Percentiles rank a stretch among this genome's conserved stretches.
phyloP scores from a whole-genome alignment of 2,329 filamentous ascomycete genomes.

The Trichoderma harzianum region DNA sequence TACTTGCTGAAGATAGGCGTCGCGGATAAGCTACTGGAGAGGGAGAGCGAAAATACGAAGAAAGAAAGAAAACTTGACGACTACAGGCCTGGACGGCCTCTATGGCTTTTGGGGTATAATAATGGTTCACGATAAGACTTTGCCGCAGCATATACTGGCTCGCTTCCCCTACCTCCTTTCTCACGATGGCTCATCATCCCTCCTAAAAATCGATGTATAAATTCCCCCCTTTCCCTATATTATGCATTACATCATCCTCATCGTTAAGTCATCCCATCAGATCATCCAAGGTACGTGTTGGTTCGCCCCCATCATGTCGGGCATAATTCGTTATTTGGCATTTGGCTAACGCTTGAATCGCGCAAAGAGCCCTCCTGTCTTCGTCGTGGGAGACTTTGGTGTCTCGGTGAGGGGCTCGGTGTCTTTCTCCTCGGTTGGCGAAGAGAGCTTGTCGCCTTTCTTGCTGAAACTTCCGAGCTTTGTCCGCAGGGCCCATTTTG shows the following conservation, averaged over 20 bases:
- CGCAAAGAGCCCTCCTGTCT: conserved; percentile 38
- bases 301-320: background rate
- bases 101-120: conserved; percentile 12
- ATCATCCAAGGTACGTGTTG: conserved; percentile 6
- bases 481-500: conserved; percentile 47
- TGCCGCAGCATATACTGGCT: background rate
- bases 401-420: conserved; percentile 19
- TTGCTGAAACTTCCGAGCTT: conserved; percentile 37
- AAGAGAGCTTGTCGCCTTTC: conserved; percentile 24
- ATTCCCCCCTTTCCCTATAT: background rate
- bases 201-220: background rate
- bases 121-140: background rate
- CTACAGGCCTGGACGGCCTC: background rate
- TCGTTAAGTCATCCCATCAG: background rate
- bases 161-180: background rate
- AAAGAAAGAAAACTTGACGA: background rate
- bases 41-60: background rate
- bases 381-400: conserved; percentile 34
- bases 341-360: conserved; percentile 41
- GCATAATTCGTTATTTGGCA: background rate
- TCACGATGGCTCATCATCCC: background rate
- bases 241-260: conserved; percentile 12
- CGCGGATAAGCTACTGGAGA: conserved; percentile 21
- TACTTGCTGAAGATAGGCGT: conserved; percentile 46
- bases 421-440: conserved; percentile 21